phyloP scores from a whole-genome alignment of 768 basidiomycete genomes.

The Clavulina sp. region DNA sequence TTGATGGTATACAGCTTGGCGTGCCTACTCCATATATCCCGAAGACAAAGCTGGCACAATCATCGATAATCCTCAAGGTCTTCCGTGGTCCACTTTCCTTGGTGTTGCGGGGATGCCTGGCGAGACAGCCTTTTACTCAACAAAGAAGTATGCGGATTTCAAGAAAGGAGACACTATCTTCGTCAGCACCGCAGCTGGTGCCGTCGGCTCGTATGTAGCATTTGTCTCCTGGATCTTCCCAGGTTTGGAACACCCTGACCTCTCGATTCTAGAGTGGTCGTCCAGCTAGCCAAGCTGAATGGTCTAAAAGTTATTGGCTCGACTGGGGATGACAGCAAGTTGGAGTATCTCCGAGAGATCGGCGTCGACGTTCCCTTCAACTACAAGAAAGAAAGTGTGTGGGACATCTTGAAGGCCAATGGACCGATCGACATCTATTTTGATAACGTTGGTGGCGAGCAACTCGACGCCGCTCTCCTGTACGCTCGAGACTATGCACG shows the following conservation, averaged over 20 bases:
- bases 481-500: no score
- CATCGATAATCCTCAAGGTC: no score
- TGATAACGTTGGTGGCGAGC: slow-evolving; percentile 18
- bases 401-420: slow-evolving; percentile 34
- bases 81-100: neutral
- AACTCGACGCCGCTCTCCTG: slow-evolving; percentile 17
- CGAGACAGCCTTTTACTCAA: slow-evolving; percentile 22
- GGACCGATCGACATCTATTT: slow-evolving; percentile 38
- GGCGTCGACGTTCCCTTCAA: slow-evolving; percentile 59
- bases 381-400: slow-evolving; percentile 43
- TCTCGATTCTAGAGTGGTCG: slow-evolving; percentile 16
- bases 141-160: slow-evolving; percentile 25
- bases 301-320: slow-evolving; percentile 50
- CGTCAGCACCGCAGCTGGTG: slow-evolving; percentile 28
- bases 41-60: no score
- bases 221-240: slow-evolving; percentile 8
- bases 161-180: slow-evolving; percentile 35
- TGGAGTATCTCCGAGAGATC: slow-evolving; percentile 34
- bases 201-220: slow-evolving; percentile 41
- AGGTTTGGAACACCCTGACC: no score
- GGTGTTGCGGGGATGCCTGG: slow-evolving; percentile 11
- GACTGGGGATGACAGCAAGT: slow-evolving; percentile 59
- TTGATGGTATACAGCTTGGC: no score
- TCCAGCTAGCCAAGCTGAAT: slow-evolving; percentile 26
- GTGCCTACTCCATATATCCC: no score